Percentiles rank a stretch among this genome's conserved stretches.
phyloP scores from a whole-genome alignment of 164 flowering plant genomes.

The Cinnamomum chago region DNA sequence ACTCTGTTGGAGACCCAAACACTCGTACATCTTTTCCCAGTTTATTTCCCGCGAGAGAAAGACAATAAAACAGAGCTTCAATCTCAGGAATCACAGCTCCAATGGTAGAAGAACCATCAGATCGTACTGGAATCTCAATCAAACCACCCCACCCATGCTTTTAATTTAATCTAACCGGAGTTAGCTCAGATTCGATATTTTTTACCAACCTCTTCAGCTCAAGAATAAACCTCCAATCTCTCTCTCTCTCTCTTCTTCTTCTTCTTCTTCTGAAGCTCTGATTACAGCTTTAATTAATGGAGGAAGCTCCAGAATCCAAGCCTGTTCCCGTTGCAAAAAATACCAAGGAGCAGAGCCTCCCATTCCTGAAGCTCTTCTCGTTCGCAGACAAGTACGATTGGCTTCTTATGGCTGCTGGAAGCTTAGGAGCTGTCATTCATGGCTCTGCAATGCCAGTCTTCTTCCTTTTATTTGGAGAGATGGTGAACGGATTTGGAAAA shows the following conservation, averaged over 20 bases:
- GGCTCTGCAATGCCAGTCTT: slow-evolving; percentile 98
- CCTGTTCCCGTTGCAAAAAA: slow-evolving; percentile 68
- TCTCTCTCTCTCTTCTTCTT: no score
- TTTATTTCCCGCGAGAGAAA: background rate
- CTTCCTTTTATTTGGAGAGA: slow-evolving; percentile 83
- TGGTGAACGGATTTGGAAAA: slow-evolving; percentile 94
- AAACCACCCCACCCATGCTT: background rate
- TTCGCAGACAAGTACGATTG: slow-evolving; percentile 85
- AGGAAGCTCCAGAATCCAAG: slow-evolving; percentile 33
- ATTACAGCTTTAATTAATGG: slow-evolving; percentile 11
- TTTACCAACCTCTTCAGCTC: background rate
- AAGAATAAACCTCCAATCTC: background rate
- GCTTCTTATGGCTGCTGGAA: slow-evolving; percentile 67
- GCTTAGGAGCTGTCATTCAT: slow-evolving; percentile 81
- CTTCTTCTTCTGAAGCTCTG: background rate
- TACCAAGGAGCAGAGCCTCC: slow-evolving; percentile 79
- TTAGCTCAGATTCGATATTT: background rate
- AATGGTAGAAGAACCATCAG: slow-evolving; percentile 17
- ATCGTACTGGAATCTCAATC: background rate
- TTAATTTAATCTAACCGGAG: background rate
- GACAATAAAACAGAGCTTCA: slow-evolving; percentile 1
- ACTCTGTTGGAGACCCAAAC: no score
- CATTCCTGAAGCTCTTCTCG: slow-evolving; percentile 77
- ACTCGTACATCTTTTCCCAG: no score
- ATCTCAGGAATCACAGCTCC: slow-evolving; percentile 14